Percentiles rank a stretch among this genome's conserved stretches.
Evolutionary conservation across 495 filamentous ascomycete genomes (phyloP).

Genomic region (Penicillium roqueforti): DNA sequence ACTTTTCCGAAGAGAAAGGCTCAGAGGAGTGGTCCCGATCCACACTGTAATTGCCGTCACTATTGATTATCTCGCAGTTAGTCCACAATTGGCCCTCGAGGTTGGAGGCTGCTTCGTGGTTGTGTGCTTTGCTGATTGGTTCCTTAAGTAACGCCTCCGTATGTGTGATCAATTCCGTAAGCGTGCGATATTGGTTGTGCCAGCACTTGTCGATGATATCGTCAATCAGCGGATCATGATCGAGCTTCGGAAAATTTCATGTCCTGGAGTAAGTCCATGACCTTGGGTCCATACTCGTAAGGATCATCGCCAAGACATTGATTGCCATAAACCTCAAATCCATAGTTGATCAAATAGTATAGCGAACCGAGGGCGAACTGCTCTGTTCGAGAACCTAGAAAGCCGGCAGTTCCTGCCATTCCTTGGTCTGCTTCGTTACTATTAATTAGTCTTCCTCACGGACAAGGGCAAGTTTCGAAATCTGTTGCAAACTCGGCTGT

Average conservation of each 20-base stretch:
- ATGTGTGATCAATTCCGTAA: too few relatives aligned
- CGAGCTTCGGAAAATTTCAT: conserved; percentile 34
- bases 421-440: conserved; percentile 23
- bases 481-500: conserved; percentile 27
- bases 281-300: conserved; percentile 33
- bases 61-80: too few relatives aligned
- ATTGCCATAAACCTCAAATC: conserved; percentile 36
- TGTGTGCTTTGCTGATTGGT: too few relatives aligned
- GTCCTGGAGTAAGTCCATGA: conserved; percentile 32
- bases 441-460: conserved; percentile 29
- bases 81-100: too few relatives aligned
- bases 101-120: conserved; percentile 26
- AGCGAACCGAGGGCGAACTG: conserved; percentile 38
- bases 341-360: conserved; percentile 37
- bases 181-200: conserved; percentile 34
- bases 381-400: conserved; percentile 33
- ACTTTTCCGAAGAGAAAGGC: conserved; percentile 25
- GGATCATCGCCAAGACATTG: conserved; percentile 31
- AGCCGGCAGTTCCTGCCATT: conserved; percentile 23
- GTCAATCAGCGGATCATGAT: conserved; percentile 33
- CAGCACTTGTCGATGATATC: conserved; percentile 36
- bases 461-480: conserved; percentile 24
- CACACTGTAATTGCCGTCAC: too few relatives aligned
- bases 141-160: too few relatives aligned
- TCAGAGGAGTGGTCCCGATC: too few relatives aligned